Evolutionary conservation across 257 asterid species (phyloP).

Genomic region (Lycium barbarum): DNA sequence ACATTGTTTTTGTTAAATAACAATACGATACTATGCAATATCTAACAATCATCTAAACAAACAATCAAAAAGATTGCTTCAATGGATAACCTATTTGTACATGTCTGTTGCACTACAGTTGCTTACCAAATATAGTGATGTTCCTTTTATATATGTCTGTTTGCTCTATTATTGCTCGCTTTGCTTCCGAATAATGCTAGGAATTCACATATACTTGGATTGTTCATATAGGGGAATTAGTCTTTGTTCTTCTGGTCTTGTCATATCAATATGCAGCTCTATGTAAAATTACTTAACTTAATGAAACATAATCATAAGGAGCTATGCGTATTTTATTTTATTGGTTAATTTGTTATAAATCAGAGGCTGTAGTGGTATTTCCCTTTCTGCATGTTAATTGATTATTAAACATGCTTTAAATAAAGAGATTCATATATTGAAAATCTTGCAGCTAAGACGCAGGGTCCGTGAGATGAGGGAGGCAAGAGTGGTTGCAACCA

Average conservation of each 20-base stretch:
- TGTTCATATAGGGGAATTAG: background rate
- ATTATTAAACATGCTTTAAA: background rate
- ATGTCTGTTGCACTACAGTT: conserved; percentile 3
- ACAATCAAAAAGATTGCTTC: background rate
- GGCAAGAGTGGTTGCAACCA: conserved; percentile 67
- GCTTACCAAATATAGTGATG: background rate
- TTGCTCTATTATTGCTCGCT: background rate
- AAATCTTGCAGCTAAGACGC: conserved; percentile 73
- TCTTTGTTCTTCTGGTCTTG: background rate
- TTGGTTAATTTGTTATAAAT: conserved; percentile 7
- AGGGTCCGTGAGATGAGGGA: conserved; percentile 99
- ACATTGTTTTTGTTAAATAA: too few species aligned
- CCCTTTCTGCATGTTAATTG: background rate
- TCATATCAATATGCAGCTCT: conserved; percentile 5
- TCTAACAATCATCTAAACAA: too few species aligned
- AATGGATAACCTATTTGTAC: background rate
- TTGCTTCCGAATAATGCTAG: background rate
- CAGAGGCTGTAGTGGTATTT: background rate
- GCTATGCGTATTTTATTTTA: background rate
- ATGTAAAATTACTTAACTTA: background rate
- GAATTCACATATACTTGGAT: conserved; percentile 21
- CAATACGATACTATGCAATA: too few species aligned
- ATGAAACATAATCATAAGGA: background rate
- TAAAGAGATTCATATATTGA: background rate
- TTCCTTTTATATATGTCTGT: background rate